Percentiles rank a stretch among this genome's conserved stretches.
These are phyloP conservation scores for Aspergillus biplanus DNA, from an alignment of 495 filamentous ascomycete genomes.

Conservation along the genomic window DNA sequence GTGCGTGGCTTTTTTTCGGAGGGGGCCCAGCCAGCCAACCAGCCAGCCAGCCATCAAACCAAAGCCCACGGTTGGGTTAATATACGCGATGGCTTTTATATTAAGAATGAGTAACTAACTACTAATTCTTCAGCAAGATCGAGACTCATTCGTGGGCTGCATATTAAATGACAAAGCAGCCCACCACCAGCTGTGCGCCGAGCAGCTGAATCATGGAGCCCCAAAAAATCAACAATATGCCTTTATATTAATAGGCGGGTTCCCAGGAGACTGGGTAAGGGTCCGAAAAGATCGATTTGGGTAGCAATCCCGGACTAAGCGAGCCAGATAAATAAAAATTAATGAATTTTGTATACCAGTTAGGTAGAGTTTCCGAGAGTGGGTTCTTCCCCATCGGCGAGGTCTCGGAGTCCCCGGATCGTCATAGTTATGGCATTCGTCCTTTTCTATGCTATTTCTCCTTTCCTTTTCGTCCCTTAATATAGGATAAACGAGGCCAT, in stretches of 20 bases:
- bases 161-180: background rate
- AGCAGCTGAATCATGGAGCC: constrained; percentile 2
- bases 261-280: background rate
- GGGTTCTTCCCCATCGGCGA: background rate
- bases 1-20: too few species aligned
- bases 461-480: too few species aligned
- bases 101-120: too few species aligned
- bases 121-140: background rate
- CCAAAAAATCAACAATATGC: background rate
- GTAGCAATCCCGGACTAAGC: background rate
- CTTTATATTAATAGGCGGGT: background rate
- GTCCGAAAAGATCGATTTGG: background rate
- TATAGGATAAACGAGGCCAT: background rate
- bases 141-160: background rate
- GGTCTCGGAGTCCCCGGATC: constrained; percentile 2
- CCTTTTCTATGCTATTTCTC: background rate
- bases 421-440: background rate
- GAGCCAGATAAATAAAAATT: background rate
- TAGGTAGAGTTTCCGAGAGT: too few species aligned
- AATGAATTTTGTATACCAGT: background rate
- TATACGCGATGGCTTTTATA: background rate
- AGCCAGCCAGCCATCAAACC: background rate
- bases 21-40: too few species aligned
- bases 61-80: background rate
- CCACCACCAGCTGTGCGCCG: background rate